Conservation (phyloP, 2,329 filamentous ascomycete genomes). For the Exophiala mesophila region DNA sequence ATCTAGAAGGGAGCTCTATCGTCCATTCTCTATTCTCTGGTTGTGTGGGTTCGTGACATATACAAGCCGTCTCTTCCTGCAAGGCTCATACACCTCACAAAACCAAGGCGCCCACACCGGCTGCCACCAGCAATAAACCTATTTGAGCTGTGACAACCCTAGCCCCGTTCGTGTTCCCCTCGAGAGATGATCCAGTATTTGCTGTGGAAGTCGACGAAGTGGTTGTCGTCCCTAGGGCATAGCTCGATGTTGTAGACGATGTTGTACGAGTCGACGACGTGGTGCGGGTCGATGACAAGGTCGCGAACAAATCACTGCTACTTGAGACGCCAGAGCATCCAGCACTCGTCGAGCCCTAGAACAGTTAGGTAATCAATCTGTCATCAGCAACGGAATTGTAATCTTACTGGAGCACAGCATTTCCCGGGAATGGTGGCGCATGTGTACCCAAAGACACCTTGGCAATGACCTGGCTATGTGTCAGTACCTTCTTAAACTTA, state of each 20-base stretch:
- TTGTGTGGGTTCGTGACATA: no score
- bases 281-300: background rate
- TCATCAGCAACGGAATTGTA: no score
- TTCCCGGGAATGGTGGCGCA: slow-evolving; percentile 13
- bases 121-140: slow-evolving; percentile 7
- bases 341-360: slow-evolving; percentile 7
- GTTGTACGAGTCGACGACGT: slow-evolving; percentile 1
- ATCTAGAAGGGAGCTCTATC: no score
- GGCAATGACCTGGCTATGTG: slow-evolving; percentile 16
- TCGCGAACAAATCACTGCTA: background rate
- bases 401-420: slow-evolving; percentile 10
- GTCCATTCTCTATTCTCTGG: no score
- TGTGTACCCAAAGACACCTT: slow-evolving; percentile 9
- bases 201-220: background rate
- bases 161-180: background rate
- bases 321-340: slow-evolving; percentile 3
- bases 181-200: background rate
- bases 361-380: no score
- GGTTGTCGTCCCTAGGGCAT: background rate
- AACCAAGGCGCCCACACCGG: slow-evolving; percentile 7
- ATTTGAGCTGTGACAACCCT: background rate
- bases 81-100: no score
- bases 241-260: slow-evolving; percentile 1
- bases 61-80: no score
- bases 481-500: no score